Base-by-base conservation (phyloP, 768 basidiomycete species). In the Lactarius evosmus region DNA sequence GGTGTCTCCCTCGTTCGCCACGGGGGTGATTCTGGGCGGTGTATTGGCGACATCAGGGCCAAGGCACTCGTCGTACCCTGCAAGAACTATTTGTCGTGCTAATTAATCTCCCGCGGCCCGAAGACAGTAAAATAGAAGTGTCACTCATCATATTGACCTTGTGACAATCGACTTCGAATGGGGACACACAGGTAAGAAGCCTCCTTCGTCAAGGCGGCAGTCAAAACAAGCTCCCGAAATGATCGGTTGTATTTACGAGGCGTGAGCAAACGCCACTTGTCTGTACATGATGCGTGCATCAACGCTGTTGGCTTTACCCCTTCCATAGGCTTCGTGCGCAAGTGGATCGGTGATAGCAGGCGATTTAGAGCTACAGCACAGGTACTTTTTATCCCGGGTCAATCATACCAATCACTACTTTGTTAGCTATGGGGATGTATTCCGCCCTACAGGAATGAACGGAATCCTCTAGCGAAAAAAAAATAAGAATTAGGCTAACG, bases 111-210 rank as follows among this genome's bases (percentile, higher is more conserved):
- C 25, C 30, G n/a, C 62, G 85, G 82, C 83, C 83, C 1, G 82
- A 84, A 66, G 84, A 84, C 65, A 83, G 77, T 65, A 75, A 80
- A 66, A 70, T 70, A n/a, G 83, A 86, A 68, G 73, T 83, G 19
- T 72, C 74, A 0, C 71, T 75, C 50, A 71, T 25, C 36, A 69
- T 6, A 77, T 81, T 4, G 76, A 75, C 32, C 72, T 85, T 19
- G 78, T 80, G 2, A 73, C 85, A n/a, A 85, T 85, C 61, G 77
- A 80, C 58, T 81, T 83, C 1, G 75, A 80, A 38, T 85, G 81
- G 83, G 85, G 85, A 9, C 84, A 86, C 70, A 75, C 80, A 72
- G 80, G 84, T 82, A 65, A 55, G 79, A 63, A 7, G 14, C 36
- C 36, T 14, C 36, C n/a, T n/a, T n/a, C n/a, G n/a, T n/a, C n/a